Percentiles rank a stretch among this genome's conserved stretches.
Conservation (phyloP, 345 rosid genomes). For the Eucalyptus decipiens region DNA sequence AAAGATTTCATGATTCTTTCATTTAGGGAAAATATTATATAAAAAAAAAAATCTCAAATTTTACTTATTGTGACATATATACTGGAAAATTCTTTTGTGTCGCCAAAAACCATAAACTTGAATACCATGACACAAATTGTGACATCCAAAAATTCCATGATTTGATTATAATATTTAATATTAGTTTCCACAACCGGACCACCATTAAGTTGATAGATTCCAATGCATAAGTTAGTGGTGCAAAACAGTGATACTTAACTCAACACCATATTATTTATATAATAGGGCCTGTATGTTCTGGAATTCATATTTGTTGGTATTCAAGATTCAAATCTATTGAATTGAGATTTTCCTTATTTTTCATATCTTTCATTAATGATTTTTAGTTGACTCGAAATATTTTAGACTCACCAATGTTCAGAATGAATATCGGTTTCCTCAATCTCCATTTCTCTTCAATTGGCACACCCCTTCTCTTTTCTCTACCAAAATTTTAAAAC, state of each 20-base stretch:
- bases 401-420: neutral
- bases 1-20: neutral
- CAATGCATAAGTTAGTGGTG: neutral
- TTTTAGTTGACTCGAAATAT: neutral
- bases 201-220: neutral
- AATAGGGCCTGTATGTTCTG: neutral
- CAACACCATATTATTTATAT: neutral
- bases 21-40: neutral
- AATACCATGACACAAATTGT: neutral
- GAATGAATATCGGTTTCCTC: neutral
- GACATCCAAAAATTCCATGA: neutral
- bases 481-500: neutral
- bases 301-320: neutral
- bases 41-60: neutral
- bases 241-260: neutral
- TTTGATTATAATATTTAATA: no score
- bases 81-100: neutral
- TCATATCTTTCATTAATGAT: no score
- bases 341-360: neutral
- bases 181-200: neutral
- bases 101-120: neutral
- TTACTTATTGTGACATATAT: no score
- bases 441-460: neutral
- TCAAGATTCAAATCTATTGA: neutral
- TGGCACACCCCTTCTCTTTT: neutral